Evolutionary conservation across 2,329 filamentous ascomycete species (phyloP).

Genomic region (Pseudogymnoascus pannorum): DNA sequence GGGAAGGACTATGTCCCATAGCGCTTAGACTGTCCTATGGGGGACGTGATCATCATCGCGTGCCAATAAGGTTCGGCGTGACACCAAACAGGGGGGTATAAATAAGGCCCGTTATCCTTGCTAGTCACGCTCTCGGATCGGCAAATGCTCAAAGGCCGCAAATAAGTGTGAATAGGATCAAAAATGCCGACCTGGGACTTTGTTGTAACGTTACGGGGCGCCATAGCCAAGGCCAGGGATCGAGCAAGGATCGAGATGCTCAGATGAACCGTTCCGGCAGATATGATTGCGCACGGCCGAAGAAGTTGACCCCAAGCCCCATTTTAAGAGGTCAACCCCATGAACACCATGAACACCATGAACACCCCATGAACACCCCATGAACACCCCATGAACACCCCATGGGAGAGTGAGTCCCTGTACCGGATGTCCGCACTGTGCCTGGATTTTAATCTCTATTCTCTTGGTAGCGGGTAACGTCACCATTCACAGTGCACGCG

Average conservation of each 20-base stretch:
- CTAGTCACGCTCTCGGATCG: conserved; percentile 3
- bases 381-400: no score
- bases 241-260: conserved; percentile 2
- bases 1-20: neutral
- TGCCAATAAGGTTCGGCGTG: conserved; percentile 8
- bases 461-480: neutral
- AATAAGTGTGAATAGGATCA: neutral
- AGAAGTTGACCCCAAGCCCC: neutral
- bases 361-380: no score
- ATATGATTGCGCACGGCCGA: conserved; percentile 1
- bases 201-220: neutral
- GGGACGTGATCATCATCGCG: neutral
- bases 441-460: conserved; percentile 5
- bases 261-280: neutral
- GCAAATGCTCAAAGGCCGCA: neutral
- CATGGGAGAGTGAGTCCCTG: neutral
- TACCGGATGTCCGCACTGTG: neutral
- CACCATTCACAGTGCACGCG: neutral
- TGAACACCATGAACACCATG: neutral
- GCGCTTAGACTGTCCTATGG: neutral
- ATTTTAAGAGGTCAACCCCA: neutral
- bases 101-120: conserved; percentile 6
- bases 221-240: neutral
- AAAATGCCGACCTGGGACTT: conserved; percentile 1
- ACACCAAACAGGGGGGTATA: neutral